Evolutionary conservation across 441 rosid genomes (phyloP), one percentile per base, ranked within the genome.

Genomic region (Croton setiger): DNA sequence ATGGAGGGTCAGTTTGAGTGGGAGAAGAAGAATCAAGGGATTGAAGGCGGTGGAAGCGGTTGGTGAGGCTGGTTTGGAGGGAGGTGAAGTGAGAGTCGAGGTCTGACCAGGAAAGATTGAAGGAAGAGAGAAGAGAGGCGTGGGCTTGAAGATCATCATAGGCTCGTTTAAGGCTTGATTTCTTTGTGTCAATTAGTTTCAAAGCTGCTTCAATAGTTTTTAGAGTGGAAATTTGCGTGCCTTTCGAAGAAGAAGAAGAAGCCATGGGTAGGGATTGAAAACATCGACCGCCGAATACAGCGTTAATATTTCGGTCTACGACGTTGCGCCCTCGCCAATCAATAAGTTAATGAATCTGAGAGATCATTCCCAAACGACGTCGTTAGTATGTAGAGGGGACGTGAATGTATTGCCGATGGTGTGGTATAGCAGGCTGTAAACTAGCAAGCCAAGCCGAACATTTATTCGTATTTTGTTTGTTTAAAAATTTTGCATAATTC

Each of bases 11-110:
- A 4, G 14, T 48, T 13, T 48, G 52, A 48, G 52, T 4, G 6
- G n/a, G 15, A 13, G 60, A 27, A 0, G 74, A 64, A 7, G 51
- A 51, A 3, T 79, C 63, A 33, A 53, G 47, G 21, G 89, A 76
- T 54, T 83, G 79, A 60, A 86, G 91, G 68, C 75, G 73, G 48
- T 73, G 80, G 76, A 90, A 78, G 4, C 91, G 86, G 65, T 49
- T 67, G 7, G 64, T 43, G 51, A 87, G 80, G 47, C 77, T 72
- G 68, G 71, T 17, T 51, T 87, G 85, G 23, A 76, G 65, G 11
- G 88, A 67, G 70, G 88, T 49, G 69, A 89, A 88, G 86, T 88
- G 87, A 31, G 89, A 64, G 64, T 85, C 93, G 73, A 92, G 55
- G 66, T 87, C 87, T 47, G 85, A 60, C 96, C 96, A 92, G 4